These are phyloP conservation scores for Teratosphaeria destructans DNA, from an alignment of 2,329 filamentous ascomycete species.

Conservation along the genomic window DNA sequence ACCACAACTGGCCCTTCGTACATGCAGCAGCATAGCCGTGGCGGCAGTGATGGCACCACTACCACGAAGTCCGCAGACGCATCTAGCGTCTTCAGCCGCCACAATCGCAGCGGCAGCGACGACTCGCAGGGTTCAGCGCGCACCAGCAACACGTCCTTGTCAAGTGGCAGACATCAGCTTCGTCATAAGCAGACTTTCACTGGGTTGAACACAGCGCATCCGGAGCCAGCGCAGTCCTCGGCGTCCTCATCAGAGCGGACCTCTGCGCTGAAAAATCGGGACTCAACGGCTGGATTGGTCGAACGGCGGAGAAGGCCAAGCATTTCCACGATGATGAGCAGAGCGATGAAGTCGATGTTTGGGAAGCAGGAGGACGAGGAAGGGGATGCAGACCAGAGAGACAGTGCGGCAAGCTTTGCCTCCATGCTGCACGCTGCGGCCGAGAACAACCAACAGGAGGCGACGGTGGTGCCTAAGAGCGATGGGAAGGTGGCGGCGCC, in stretches of 20 bases:
- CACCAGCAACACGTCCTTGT: not conserved
- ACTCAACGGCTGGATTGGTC: not conserved
- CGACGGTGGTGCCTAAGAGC: not conserved
- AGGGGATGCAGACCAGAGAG: not conserved
- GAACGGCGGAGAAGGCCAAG: not conserved
- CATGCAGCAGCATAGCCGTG: not conserved
- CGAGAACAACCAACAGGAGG: not conserved
- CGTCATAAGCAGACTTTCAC: not conserved
- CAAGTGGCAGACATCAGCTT: not conserved
- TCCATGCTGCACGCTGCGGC: not conserved
- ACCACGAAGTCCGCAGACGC: not conserved
- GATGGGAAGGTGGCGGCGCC: not conserved
- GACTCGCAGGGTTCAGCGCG: not conserved
- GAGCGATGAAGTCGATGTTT: not conserved
- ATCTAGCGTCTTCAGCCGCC: not conserved
- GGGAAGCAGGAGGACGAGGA: not conserved
- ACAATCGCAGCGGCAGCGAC: not conserved
- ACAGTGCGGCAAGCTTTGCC: not conserved
- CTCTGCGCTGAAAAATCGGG: not conserved
- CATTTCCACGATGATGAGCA: not conserved
- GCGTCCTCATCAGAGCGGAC: not conserved
- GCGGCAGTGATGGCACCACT: not conserved
- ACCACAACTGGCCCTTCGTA: not conserved
- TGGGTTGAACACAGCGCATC: not conserved
- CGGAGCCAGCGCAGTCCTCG: not conserved